Evolutionary conservation across 2,329 filamentous ascomycete genomes (phyloP), one percentile per base, ranked within the genome.

Genomic region (Diaporthe aspalathi): DNA sequence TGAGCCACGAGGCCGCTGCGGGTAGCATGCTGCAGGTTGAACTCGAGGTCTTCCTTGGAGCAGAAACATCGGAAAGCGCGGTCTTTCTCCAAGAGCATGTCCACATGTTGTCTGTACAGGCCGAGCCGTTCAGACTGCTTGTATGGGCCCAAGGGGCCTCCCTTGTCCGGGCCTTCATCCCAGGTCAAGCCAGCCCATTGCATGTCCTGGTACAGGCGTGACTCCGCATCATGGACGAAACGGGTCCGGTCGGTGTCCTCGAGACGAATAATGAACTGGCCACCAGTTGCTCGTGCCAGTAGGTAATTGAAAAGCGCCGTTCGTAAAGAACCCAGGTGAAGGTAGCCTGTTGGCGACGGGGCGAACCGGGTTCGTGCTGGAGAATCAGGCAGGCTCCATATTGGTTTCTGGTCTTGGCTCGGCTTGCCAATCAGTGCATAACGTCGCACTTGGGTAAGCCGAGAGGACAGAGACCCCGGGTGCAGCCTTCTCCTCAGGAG

Each of bases 231-330:
- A 0, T 86, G 82, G 5, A 98, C 90, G 11, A 95, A 91, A 72
- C 96, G 90, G 83, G 92, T 94, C 87, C 94, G 93, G 82, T 98
- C 96, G 5, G 96, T 99, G 80, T 99, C 96, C 83, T 99, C 96
- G 74, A 99, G 91, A 12, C 96, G 90, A 63, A 99, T 84, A 14
- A 99, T 83, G 77, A 99, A 99, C 79, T 97, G 92, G 8, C 96
- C 96, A 5, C 92, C 91, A 0, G 96, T 97, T 3, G 92, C 90
- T 77, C 91, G 93, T 0, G 96, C 95, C n/a, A 97, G 87, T 5
- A 99, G 84, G 76, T 95, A 98, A 78, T 97, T 98, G 84, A 94
- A 98, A n/a, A 99, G 83, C 0, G 97, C 97, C 0, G 96, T 99
- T 71, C 96, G 88, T 45, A 99, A 82, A 0, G 95, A 97, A 5